Base-by-base conservation (phyloP, 2,329 filamentous ascomycete genomes). In the Trichoderma hamatum region DNA sequence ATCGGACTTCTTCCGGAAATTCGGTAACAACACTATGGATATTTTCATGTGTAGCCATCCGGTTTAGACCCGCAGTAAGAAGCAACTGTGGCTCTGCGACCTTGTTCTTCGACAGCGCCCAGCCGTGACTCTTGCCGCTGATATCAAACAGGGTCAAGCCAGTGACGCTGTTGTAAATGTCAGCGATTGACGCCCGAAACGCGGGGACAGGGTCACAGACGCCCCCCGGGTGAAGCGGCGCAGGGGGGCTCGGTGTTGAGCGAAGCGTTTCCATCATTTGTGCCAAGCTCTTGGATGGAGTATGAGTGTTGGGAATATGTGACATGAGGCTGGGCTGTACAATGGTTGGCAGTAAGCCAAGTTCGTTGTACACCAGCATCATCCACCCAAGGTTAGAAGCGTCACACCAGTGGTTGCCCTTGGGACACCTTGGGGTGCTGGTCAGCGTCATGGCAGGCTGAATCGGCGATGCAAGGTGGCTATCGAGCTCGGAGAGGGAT, bases 321-420 rank as follows among this genome's bases (percentile, higher is more conserved):
- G 73, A 72, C 2, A 78, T 64, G 0, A 73, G 71, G 11, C 75
- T 60, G 0, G 77, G 75, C 1, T 78, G 76, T 73, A 84, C 74
- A 5, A 85, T 76, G 5, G 78, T 79, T 3, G 79, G 76, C 2
- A 85, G 72, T 1, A 86, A 75, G 52, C 80, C 79, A 64, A 86
- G 76, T 71, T 86, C 83, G 62, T 82, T 82, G 65, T 82, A 84
- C 0, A 82, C 76, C n/a, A 85, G 77, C 81, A 87, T 84, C 39
- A 86, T 73, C 84, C 84, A 87, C 3, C 85, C 85, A 0, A 87
- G 77, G 65, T 85, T 86, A 0, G 81, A 81, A 0, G 84, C 84
- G 70, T 87, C 85, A 67, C 85, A 87, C 73, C 78, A 76, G 66
- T 83, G 84, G 66, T 80, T 84, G 0, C 83, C 83, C 68, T 80